Evolutionary conservation across 192 early-diverging fungal genomes (phyloP), one percentile per base, ranked within the genome.

Genomic region (Entrophospora sp.): DNA sequence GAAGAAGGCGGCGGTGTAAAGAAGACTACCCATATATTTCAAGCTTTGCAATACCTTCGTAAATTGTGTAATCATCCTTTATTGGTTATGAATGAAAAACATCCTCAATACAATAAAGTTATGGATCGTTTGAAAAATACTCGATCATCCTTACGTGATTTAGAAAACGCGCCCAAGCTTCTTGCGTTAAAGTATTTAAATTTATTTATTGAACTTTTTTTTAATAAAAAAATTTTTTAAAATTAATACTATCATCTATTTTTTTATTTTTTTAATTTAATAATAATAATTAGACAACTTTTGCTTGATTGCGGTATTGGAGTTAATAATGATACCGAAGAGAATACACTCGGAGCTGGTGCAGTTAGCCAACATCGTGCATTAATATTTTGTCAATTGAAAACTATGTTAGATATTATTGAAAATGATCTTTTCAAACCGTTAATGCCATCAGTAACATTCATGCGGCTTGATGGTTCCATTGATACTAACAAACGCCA

Each of bases 1-100:
- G 66, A 38, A 13, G 45, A 65, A 31, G 69, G 63, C 14, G 75
- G 60, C 24, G 69, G 71, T 13, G 68, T 78, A 6, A 77, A 73
- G 64, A 80, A 79, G 27, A 70, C 69, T 5, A 86, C 87, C 0
- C 97, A 99, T 69, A 89, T 97, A 25, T 99, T 99, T 83, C 97
- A 99, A 79, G 94, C 95, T 0, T 73, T 99, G 31, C 95, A 97
- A 75, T 97, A 97, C 66, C 79, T 99, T 28, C 82, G 92, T 35
- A 94, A 94, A 71, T 81, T 99, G 7, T 93, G 91, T 72, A 97
- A 99, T 72, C 97, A 99, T 63, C 97, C 97, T 20, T 82, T 86
- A 14, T 73, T 92, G 68, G 96, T 97, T 16, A 76, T 97, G 48
- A 92, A 89, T 45, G 86, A 87, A 35, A 84, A 85, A 60, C 95